Conservation (phyloP, 768 basidiomycete species). For the Psilocybe cyanescens region DNA sequence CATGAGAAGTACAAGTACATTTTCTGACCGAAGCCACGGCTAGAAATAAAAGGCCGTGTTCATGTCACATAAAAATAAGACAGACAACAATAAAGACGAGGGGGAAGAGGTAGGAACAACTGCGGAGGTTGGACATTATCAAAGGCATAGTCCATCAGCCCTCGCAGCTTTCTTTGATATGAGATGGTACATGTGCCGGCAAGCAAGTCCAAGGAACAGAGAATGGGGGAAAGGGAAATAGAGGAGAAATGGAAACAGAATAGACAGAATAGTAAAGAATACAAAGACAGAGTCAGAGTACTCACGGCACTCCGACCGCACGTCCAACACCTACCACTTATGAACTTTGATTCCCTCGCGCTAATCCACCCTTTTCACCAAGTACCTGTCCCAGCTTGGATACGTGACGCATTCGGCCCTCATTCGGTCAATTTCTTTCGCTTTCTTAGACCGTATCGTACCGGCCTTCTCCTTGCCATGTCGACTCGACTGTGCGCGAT, state of each 20-base stretch:
- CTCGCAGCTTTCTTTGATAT: too few species aligned
- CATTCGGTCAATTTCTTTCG: constrained; percentile 36
- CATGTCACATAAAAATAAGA: constrained; percentile 6
- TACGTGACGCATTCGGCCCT: constrained; percentile 52
- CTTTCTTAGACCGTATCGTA: constrained; percentile 29
- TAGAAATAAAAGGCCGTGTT: not conserved
- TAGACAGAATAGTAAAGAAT: too few species aligned
- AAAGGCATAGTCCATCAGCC: too few species aligned
- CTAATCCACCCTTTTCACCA: constrained; percentile 40
- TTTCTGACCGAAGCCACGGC: not conserved
- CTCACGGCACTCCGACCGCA: not conserved
- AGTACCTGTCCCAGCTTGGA: constrained; percentile 71
- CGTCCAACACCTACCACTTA: too few species aligned
- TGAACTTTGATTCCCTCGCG: not conserved
- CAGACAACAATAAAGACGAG: not conserved
- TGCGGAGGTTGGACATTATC: too few species aligned
- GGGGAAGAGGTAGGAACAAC: too few species aligned
- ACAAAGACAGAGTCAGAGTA: too few species aligned
- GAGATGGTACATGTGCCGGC: too few species aligned
- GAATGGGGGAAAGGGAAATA: too few species aligned
- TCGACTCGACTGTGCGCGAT: constrained; percentile 17
- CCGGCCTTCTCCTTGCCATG: constrained; percentile 33
- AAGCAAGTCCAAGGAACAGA: too few species aligned
- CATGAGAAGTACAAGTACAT: too few species aligned
- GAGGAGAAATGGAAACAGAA: too few species aligned